Evolutionary conservation across 116 monocot genomes (phyloP).

Genomic region (Iris pallida): DNA sequence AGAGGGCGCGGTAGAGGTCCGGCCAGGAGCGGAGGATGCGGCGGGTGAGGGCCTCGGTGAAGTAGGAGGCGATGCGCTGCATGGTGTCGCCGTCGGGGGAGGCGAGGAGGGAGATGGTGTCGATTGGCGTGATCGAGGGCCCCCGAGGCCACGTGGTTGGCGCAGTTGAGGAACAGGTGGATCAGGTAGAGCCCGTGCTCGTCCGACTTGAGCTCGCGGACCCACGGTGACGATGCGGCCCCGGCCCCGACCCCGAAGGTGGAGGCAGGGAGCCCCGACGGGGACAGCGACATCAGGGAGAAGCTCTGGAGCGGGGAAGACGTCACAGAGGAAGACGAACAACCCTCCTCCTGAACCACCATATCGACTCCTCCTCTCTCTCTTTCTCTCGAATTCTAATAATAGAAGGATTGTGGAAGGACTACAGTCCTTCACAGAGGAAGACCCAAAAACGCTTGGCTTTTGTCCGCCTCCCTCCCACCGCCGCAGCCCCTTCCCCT

Average conservation of each 20-base stretch:
- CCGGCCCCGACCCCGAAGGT: neutral
- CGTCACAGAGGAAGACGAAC: constrained; percentile 42
- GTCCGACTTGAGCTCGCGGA: constrained; percentile 59
- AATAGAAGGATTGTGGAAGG: no score
- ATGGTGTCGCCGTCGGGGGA: constrained; percentile 73
- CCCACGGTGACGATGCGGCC: constrained; percentile 20
- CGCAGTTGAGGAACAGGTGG: constrained; percentile 70
- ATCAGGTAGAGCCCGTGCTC: constrained; percentile 68
- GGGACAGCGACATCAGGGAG: constrained; percentile 38
- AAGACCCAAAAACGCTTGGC: no score
- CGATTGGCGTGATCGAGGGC: constrained; percentile 57
- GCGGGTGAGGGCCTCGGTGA: constrained; percentile 64
- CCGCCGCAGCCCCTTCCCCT: no score
- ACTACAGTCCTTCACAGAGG: no score
- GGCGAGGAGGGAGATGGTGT: constrained; percentile 56
- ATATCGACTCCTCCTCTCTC: no score
- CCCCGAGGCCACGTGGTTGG: constrained; percentile 48
- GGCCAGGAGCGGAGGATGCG: constrained; percentile 57
- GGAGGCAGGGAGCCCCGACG: no score
- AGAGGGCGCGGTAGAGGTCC: constrained; percentile 53
- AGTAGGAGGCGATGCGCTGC: constrained; percentile 63
- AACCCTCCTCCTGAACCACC: constrained; percentile 38
- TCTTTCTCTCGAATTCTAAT: no score
- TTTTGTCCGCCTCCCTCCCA: no score
- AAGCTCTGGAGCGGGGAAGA: constrained; percentile 42